Base-by-base conservation (phyloP, 2,329 filamentous ascomycete genomes). In the Berkeleyomyces basicola region DNA sequence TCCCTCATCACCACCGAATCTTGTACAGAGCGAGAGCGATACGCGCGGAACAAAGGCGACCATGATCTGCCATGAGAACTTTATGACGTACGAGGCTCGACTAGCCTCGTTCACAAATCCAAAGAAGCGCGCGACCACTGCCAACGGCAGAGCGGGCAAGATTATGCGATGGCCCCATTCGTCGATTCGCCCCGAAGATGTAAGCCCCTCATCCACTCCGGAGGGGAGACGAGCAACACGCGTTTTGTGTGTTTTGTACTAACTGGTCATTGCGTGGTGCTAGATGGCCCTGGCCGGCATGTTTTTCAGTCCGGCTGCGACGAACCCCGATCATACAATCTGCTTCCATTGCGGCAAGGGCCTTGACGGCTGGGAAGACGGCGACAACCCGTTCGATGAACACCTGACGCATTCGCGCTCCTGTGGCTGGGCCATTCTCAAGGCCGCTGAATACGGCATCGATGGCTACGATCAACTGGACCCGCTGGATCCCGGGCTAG, bases 221-320 rank as follows among this genome's bases (percentile, higher is more conserved):
- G 4, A 4, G 33, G 33, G 11, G 7, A 10, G n/a, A 3, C n/a
- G 14, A 2, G 7, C 33, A 49, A 23, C 31, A n/a, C 7, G 46
- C 14, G n/a, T 23, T n/a, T 16, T 49, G n/a, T 10, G n/a, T 58
- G 62, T 55, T 55, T 7, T 23, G 14, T 59, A 55, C 59, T 46
- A 10, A 58, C 42, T 49, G 58, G 53, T 36, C 7, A 6, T 36
- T 31, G 9, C 33, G 3, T 39, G 11, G 9, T 23, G 51, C 7
- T 70, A 96, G 87, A 85, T 99, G 69, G 92, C 93, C 3, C 84
- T 82, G 70, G 92, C 93, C 63, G 93, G 93, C 44, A 96, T 99
- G 75, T 93, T 86, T 75, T 97, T 89, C 75, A 82, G 85, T 65
- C 92, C 93, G 1, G 83, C 82, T 11, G 78, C 82, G 60, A 80